phyloP scores from a whole-genome alignment of 2,329 filamentous ascomycete species.

The Xylariaceae sp. region DNA sequence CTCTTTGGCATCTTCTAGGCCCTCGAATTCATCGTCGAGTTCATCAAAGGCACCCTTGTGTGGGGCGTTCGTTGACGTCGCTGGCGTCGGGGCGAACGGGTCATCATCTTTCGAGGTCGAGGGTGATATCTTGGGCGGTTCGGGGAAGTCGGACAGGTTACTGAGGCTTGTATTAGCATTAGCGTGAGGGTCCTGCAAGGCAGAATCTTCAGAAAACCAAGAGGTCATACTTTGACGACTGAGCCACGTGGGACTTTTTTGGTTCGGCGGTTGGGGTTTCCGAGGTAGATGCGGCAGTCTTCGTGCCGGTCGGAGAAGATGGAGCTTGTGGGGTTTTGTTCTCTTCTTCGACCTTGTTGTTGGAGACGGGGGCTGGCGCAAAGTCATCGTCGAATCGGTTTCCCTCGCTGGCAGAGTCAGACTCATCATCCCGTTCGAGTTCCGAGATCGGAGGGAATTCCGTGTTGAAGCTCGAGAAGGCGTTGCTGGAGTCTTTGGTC shows the following conservation, averaged over 20 bases:
- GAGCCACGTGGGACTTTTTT: slow-evolving; percentile 15
- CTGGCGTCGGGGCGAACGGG: slow-evolving; percentile 29
- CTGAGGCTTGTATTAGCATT: slow-evolving; percentile 19
- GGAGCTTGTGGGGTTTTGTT: slow-evolving; percentile 18
- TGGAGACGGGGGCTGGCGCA: slow-evolving; percentile 51
- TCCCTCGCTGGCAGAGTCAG: slow-evolving; percentile 67
- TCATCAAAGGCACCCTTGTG: slow-evolving; percentile 60
- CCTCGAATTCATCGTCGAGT: slow-evolving; percentile 73
- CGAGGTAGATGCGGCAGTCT: slow-evolving; percentile 22
- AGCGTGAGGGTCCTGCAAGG: slow-evolving; percentile 2
- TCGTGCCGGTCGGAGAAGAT: slow-evolving; percentile 20
- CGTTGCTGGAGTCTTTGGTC: slow-evolving; percentile 33
- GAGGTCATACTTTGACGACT: slow-evolving; percentile 23
- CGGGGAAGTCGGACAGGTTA: slow-evolving; percentile 21
- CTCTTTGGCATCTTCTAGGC: slow-evolving; percentile 77
- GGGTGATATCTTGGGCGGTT: slow-evolving; percentile 28
- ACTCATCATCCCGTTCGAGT: slow-evolving; percentile 74
- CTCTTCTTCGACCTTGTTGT: slow-evolving; percentile 25
- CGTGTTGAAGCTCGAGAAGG: slow-evolving; percentile 50
- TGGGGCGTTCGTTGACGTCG: slow-evolving; percentile 25
- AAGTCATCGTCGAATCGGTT: slow-evolving; percentile 95
- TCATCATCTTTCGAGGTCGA: slow-evolving; percentile 20
- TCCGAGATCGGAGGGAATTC: slow-evolving; percentile 96
- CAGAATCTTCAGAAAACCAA: slow-evolving; percentile 6
- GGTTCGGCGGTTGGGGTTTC: slow-evolving; percentile 17